Evolutionary conservation across 2,329 filamentous ascomycete genomes (phyloP), one percentile per base, ranked within the genome.

Genomic region (Claviceps digitariae): DNA sequence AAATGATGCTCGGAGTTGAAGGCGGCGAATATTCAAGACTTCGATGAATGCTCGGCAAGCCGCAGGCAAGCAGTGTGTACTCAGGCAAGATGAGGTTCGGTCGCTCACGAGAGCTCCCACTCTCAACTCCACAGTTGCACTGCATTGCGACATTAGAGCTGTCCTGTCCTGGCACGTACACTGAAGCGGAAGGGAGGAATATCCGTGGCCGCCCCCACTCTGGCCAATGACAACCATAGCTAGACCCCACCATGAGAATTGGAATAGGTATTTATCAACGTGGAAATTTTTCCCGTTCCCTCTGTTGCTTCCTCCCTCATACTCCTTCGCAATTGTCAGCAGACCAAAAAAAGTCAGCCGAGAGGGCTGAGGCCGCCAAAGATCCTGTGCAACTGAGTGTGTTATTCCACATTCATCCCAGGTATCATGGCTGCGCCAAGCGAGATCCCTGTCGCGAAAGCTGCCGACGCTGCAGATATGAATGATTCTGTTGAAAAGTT

Each of bases 401-500:
- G 45, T 15, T 21, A 36, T 48, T 41, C 31, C 21, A 46, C 52
- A 51, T 6, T 50, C 45, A 36, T 44, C 15, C 17, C 43, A 48
- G 34, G 40, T 41, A 48, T 44, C 20, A 56, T 54, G 52, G 40
- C 46, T 21, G 40, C 29, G 56, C 58, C 59, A 54, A 62, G 59
- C 56, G 59, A 54, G 17, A 17, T 31, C 10, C 45, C 23, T n/a
- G 10, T 20, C 49, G 57, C 59, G 54, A 54, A 59, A 51, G 54
- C 50, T 52, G 56, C 41, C 45, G 58, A 53, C 53, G 55, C 57
- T 51, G 52, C 52, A 51, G 55, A 53, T 45, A 58, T 61, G 48
- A 50, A 57, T 27, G 54, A 56, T 46, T 57, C 60, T 40, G 48
- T 59, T 27, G 55, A 60, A 53, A 59, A 59, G 47, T 52, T 66